phyloP scores from a whole-genome alignment of 2,329 filamentous ascomycete species.

The Clathrospora elynae region DNA sequence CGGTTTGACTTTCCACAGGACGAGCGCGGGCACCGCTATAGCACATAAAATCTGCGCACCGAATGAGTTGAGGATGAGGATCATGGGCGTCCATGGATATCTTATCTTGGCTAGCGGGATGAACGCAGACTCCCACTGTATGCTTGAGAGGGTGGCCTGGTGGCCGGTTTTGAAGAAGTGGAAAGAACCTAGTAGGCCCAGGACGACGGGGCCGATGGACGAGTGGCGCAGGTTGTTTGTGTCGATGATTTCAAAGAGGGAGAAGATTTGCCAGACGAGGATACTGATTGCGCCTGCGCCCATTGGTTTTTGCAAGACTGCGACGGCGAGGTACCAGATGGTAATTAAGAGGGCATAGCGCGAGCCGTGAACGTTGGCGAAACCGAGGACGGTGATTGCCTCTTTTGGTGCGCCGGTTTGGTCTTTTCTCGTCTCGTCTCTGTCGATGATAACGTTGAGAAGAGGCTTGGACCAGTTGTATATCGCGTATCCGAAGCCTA shows the following conservation, averaged over 20 bases:
- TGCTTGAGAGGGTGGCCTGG: conserved; percentile 81
- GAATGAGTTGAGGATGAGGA: conserved; percentile 85
- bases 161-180: conserved; percentile 99
- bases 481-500: conserved; percentile 82
- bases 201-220: conserved; percentile 79
- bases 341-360: conserved; percentile 84
- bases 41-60: conserved; percentile 85
- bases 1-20: conserved; percentile 87
- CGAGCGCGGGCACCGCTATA: conserved; percentile 76
- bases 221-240: conserved; percentile 66
- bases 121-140: conserved; percentile 97
- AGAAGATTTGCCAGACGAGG: conserved; percentile 86
- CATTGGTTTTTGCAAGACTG: conserved; percentile 92
- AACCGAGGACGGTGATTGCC: conserved; percentile 80
- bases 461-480: conserved; percentile 87
- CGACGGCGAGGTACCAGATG: conserved; percentile 75
- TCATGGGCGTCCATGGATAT: conserved; percentile 87
- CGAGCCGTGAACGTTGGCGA: conserved; percentile 89
- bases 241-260: conserved; percentile 68
- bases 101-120: conserved; percentile 80
- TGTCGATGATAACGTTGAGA: conserved; percentile 68
- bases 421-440: conserved; percentile 15
- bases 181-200: conserved; percentile 88
- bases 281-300: conserved; percentile 82
- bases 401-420: conserved; percentile 41